phyloP scores from a whole-genome alignment of 306 rosid genomes.

The Aeschynomene evenia region DNA sequence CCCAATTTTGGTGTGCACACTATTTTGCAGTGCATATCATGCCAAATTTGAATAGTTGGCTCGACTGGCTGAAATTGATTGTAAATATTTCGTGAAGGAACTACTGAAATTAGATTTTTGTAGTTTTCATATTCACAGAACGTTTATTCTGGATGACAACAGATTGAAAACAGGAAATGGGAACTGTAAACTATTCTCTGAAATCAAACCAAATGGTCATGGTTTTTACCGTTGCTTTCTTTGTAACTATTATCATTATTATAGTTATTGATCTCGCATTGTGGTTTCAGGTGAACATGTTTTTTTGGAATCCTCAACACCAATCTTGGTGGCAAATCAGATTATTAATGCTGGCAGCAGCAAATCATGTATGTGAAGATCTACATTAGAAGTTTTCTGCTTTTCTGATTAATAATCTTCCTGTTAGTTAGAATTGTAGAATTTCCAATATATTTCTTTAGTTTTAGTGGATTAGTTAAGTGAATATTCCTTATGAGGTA shows the following conservation, averaged over 20 bases:
- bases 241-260: not conserved
- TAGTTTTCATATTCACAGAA: no score
- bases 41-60: no score
- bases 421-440: conserved; percentile 20
- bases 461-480: not conserved
- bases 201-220: no score
- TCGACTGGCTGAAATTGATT: no score
- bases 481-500: not conserved
- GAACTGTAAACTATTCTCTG: no score
- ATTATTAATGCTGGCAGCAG: conserved; percentile 63
- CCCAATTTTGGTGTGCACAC: no score
- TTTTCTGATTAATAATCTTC: not conserved
- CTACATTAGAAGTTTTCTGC: conserved; percentile 1
- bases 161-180: no score
- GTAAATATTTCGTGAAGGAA: no score
- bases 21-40: no score
- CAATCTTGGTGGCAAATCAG: conserved; percentile 69
- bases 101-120: no score
- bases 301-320: conserved; percentile 67
- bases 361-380: conserved; percentile 74
- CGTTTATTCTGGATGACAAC: no score
- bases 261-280: not conserved
- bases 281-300: conserved; percentile 68
- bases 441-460: not conserved
- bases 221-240: no score